These are phyloP conservation scores for Fusarium sp. DNA, from an alignment of 2,329 filamentous ascomycete species.

Conservation along the genomic window DNA sequence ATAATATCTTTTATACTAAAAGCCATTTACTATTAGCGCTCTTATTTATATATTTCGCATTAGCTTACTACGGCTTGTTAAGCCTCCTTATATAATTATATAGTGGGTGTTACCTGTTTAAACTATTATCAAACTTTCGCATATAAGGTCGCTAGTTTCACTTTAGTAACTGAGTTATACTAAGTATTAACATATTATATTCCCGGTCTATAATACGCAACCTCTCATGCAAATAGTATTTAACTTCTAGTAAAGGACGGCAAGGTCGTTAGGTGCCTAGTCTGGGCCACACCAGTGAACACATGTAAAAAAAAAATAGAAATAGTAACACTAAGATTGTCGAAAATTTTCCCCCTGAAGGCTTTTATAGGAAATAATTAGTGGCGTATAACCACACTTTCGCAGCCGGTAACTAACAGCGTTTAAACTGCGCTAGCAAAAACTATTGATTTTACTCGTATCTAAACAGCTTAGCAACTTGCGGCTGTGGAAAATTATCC, in stretches of 20 bases:
- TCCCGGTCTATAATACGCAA: background rate
- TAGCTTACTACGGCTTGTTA: too few species aligned
- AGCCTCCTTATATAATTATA: too few species aligned
- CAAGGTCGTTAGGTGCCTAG: background rate
- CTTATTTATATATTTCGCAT: constrained; percentile 4
- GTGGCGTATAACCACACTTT: too few species aligned
- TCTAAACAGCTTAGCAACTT: background rate
- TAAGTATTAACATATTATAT: too few species aligned
- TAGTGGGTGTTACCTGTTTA: too few species aligned
- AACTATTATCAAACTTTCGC: too few species aligned
- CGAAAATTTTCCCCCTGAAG: background rate
- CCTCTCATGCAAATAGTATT: background rate
- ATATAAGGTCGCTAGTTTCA: too few species aligned
- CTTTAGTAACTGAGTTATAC: too few species aligned
- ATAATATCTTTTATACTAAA: background rate
- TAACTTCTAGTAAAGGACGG: background rate
- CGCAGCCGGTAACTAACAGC: too few species aligned
- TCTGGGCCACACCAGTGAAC: background rate
- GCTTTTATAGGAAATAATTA: too few species aligned
- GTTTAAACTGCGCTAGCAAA: background rate
- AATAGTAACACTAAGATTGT: background rate
- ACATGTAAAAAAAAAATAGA: background rate
- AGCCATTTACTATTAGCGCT: background rate
- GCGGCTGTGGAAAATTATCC: background rate
- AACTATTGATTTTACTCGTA: background rate